Evolutionary conservation across 2,329 filamentous ascomycete species (phyloP).

Genomic region (Exophiala viscosa): DNA sequence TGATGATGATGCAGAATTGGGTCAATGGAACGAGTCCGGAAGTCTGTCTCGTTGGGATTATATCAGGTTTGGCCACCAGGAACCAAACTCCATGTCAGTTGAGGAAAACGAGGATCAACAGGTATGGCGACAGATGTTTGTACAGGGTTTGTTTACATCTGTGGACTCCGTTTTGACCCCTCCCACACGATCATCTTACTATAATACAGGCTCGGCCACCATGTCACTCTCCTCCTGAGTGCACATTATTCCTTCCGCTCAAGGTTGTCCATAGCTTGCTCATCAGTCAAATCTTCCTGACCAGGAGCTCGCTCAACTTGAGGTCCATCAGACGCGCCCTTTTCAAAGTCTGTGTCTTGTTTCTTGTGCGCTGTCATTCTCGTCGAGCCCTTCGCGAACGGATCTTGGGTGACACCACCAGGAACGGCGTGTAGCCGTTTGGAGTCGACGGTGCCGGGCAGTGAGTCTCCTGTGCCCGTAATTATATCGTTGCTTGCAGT

Average conservation of each 20-base stretch:
- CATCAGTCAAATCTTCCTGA: conserved; percentile 32
- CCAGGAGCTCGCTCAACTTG: conserved; percentile 32
- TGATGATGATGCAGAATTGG: too few relatives aligned
- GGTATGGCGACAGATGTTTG: too few relatives aligned
- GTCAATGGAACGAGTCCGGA: too few relatives aligned
- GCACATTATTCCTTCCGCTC: conserved; percentile 18
- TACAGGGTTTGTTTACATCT: too few relatives aligned
- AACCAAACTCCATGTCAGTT: too few relatives aligned
- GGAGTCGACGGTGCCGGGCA: conserved; percentile 37
- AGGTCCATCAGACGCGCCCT: conserved; percentile 37
- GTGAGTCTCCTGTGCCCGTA: conserved; percentile 40
- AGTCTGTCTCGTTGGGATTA: too few relatives aligned
- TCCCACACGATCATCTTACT: too few relatives aligned
- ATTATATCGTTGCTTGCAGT: conserved; percentile 37
- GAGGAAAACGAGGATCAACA: too few relatives aligned
- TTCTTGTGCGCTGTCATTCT: conserved; percentile 40
- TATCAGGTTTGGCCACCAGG: too few relatives aligned
- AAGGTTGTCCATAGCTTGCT: conserved; percentile 21
- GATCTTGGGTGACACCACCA: conserved; percentile 31
- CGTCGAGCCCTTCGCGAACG: conserved; percentile 36
- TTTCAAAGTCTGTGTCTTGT: conserved; percentile 38
- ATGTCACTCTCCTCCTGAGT: too few relatives aligned
- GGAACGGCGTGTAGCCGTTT: conserved; percentile 37
- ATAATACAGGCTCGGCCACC: too few relatives aligned
- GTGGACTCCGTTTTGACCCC: too few relatives aligned